Evolutionary conservation across 164 flowering plant species (phyloP), one percentile per base, ranked within the genome.

Genomic region (Vitis labrusca): DNA sequence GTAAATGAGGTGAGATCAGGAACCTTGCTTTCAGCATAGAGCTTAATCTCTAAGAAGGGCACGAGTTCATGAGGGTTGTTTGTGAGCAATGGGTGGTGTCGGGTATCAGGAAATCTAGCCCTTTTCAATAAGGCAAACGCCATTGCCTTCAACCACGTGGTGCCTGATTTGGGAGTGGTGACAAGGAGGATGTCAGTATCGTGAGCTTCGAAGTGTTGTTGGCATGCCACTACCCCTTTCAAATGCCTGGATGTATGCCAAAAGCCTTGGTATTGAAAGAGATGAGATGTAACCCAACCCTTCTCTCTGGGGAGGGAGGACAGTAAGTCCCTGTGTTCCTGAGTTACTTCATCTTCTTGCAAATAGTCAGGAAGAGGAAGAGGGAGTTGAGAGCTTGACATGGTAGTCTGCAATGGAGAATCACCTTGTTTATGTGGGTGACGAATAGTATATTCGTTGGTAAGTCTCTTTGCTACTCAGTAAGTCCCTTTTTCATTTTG

Each of bases 101-200:
- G 50, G 0, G 44, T 0, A 12, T 14, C n/a, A 8, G n/a, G 30
- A 9, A 47, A 69, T 1, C 3, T 51, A 0, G 1, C 13, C 2
- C 83, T 73, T 64, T 84, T 78, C 30, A 77, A 29, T 2, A 78
- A 32, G 14, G 80, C 66, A 14, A 70, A 85, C 0, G 70, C 48
- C 7, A 85, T 64, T 1, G 88, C 85, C 61, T 83, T 85, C 9
- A 88, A 64, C 89, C 91, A 88, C 5, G 86, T 84, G 23, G 88
- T 82, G 58, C 90, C 91, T 32, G 83, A 73, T 77, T 88, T 87
- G 1, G 85, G 89, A 52, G 51, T 67, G 53, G 80, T 73, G 54
- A 59, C 75, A 1, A 85, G 80, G 56, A 84, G 27, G 51, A 85
- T 54, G 59, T 87, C 86, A 13, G 76, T 63, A 10, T 78, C 73